phyloP scores from a whole-genome alignment of 257 asterid species.

The Jasminum sambac region DNA sequence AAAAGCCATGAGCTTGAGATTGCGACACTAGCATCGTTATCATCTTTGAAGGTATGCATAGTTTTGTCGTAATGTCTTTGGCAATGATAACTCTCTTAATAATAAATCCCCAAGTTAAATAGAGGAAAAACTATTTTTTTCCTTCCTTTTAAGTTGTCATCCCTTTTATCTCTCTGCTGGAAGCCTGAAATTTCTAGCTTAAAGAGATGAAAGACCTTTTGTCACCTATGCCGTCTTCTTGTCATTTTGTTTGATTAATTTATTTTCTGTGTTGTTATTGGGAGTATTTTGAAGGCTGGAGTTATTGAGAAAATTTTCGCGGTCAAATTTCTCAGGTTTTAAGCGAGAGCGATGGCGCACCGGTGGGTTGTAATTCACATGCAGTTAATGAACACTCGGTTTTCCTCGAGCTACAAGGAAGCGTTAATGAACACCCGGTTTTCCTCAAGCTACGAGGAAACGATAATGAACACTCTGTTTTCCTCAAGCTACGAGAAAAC shows the following conservation, averaged over 20 bases:
- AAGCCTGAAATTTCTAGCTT: background rate
- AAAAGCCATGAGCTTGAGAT: conserved; percentile 63
- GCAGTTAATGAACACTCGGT: conserved; percentile 70
- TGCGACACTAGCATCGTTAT: conserved; percentile 66
- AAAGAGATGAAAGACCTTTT: background rate
- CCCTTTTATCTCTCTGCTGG: background rate
- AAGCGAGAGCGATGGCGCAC: conserved; percentile 54
- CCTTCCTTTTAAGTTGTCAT: conserved; percentile 51
- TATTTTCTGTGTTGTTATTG: background rate
- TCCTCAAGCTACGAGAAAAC: conserved; percentile 50
- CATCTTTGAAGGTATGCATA: conserved; percentile 67
- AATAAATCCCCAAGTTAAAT: no score
- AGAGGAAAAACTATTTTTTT: conserved; percentile 41
- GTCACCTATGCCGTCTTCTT: conserved; percentile 4
- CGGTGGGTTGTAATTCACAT: conserved; percentile 62
- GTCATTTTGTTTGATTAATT: background rate
- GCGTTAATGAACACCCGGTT: conserved; percentile 66
- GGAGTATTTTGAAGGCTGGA: no score
- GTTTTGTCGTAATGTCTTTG: no score
- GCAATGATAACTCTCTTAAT: background rate
- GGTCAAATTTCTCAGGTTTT: conserved; percentile 45
- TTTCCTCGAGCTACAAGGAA: conserved; percentile 55
- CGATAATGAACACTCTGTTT: conserved; percentile 67
- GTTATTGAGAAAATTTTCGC: background rate
- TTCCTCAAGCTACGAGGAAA: conserved; percentile 55